Conservation (phyloP, 2,329 filamentous ascomycete genomes). For the Aspergillus japonicus region DNA sequence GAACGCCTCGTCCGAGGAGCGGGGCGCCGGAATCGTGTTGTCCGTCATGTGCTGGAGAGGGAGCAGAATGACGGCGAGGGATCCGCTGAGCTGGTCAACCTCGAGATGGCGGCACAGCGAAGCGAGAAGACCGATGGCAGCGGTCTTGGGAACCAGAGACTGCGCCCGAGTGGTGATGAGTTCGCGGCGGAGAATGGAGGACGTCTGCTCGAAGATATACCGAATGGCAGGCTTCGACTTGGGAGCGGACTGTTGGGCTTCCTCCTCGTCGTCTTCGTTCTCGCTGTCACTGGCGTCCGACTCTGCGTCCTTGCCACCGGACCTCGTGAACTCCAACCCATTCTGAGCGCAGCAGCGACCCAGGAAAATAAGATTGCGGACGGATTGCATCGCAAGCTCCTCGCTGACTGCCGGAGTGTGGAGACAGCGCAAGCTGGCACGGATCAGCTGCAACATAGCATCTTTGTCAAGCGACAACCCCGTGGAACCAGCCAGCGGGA, state of each 20-base stretch:
- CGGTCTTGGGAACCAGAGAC: constrained; percentile 70
- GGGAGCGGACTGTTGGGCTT: constrained; percentile 29
- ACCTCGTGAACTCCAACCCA: constrained; percentile 45
- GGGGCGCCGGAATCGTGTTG: constrained; percentile 68
- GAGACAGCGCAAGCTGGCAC: constrained; percentile 59
- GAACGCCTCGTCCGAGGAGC: constrained; percentile 69
- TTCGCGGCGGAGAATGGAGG: constrained; percentile 75
- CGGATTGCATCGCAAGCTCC: constrained; percentile 72
- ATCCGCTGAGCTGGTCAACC: constrained; percentile 57
- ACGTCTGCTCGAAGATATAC: constrained; percentile 76
- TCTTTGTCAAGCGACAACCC: constrained; percentile 67
- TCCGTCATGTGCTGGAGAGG: constrained; percentile 84
- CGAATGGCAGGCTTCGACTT: constrained; percentile 56
- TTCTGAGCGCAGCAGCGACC: constrained; percentile 65
- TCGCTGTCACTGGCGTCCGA: constrained; percentile 41
- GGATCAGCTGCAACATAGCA: constrained; percentile 60
- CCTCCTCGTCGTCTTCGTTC: constrained; percentile 46
- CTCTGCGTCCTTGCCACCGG: constrained; percentile 41
- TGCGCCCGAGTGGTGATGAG: constrained; percentile 60
- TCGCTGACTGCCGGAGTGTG: constrained; percentile 66
- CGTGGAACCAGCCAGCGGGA: constrained; percentile 67
- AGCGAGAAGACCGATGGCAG: constrained; percentile 71
- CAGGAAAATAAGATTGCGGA: constrained; percentile 81
- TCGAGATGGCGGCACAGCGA: constrained; percentile 65
- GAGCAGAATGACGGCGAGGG: constrained; percentile 63